A percentile compares a stretch with the other conserved stretches of the same genome.
These are phyloP conservation scores for Globisporangium iwayamae DNA, from an alignment of 352 stramenopile genomes.

Conservation along the genomic window DNA sequence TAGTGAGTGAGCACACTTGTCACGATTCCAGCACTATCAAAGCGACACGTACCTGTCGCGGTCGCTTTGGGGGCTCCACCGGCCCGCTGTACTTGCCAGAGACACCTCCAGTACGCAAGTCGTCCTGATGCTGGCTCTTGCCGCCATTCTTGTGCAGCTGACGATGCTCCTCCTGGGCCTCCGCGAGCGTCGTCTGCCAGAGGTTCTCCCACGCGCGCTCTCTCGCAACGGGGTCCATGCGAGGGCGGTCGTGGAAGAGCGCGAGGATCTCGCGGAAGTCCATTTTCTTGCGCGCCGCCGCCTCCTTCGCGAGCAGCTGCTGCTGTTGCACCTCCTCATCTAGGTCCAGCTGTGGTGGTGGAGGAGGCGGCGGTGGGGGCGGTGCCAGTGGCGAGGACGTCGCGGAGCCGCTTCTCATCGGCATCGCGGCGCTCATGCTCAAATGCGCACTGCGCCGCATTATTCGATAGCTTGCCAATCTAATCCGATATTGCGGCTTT, in stretches of 20 bases:
- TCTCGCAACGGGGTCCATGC: conserved; percentile 13
- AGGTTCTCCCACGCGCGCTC: conserved; percentile 37
- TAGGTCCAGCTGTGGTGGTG: conserved; percentile 26
- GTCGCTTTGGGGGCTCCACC: conserved; percentile 43
- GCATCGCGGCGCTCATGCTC: too few species aligned
- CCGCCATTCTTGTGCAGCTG: conserved; percentile 28
- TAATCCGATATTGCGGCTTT: too few species aligned
- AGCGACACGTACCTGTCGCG: conserved; percentile 37
- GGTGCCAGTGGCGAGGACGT: conserved; percentile 28
- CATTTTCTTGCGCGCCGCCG: conserved; percentile 31
- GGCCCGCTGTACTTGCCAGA: conserved; percentile 15
- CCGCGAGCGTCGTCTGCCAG: conserved; percentile 45
- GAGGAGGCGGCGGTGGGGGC: conserved; percentile 34
- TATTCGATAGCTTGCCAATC: too few species aligned
- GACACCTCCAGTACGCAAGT: conserved; percentile 2
- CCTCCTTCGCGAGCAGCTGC: conserved; percentile 12
- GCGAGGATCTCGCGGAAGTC: conserved; percentile 69
- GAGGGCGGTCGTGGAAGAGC: conserved; percentile 46
- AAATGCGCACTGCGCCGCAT: too few species aligned
- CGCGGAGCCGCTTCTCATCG: conserved; percentile 13
- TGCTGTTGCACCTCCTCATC: conserved; percentile 24
- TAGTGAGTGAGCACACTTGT: not conserved
- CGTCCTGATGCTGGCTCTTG: conserved; percentile 20
- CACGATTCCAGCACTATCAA: not conserved
- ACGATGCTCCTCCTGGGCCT: conserved; percentile 65